Percentiles rank a stretch among this genome's conserved stretches.
Conservation (phyloP, 345 rosid species). For the Salix viminalis region DNA sequence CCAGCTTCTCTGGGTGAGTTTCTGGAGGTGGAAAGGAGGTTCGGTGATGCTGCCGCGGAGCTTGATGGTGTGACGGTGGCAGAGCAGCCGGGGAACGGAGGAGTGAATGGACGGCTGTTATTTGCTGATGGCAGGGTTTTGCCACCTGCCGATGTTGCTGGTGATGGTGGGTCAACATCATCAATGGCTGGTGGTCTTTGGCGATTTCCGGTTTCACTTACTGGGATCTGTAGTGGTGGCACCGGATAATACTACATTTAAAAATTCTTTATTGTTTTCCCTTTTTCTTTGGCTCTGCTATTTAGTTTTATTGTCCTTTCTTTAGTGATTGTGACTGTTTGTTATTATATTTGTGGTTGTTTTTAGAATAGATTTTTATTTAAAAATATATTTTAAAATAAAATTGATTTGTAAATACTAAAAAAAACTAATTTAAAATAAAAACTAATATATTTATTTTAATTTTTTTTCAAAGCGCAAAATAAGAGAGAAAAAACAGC, state of each 20-base stretch:
- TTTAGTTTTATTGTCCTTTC: background rate
- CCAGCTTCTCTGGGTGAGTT: conserved; percentile 85
- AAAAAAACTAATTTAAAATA: no score
- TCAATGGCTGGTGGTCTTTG: conserved; percentile 44
- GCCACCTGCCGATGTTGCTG: conserved; percentile 50
- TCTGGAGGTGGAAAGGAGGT: conserved; percentile 84
- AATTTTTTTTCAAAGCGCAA: no score
- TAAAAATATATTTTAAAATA: no score
- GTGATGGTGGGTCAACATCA: conserved; percentile 26
- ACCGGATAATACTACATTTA: conserved; percentile 14
- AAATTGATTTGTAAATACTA: no score
- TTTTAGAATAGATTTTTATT: no score
- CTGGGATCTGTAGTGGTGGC: conserved; percentile 72
- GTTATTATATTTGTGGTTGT: no score
- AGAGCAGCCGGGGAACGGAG: conserved; percentile 28
- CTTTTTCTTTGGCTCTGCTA: background rate
- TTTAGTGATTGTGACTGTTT: no score
- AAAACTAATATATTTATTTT: no score
- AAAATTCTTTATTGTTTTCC: background rate
- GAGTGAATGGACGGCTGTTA: conserved; percentile 36
- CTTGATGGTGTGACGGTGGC: conserved; percentile 44
- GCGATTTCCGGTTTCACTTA: conserved; percentile 66
- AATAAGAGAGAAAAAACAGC: no score
- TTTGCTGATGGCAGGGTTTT: conserved; percentile 81
- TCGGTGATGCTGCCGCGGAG: conserved; percentile 64